phyloP scores from a whole-genome alignment of 495 filamentous ascomycete species.

The Darksidea phi region DNA sequence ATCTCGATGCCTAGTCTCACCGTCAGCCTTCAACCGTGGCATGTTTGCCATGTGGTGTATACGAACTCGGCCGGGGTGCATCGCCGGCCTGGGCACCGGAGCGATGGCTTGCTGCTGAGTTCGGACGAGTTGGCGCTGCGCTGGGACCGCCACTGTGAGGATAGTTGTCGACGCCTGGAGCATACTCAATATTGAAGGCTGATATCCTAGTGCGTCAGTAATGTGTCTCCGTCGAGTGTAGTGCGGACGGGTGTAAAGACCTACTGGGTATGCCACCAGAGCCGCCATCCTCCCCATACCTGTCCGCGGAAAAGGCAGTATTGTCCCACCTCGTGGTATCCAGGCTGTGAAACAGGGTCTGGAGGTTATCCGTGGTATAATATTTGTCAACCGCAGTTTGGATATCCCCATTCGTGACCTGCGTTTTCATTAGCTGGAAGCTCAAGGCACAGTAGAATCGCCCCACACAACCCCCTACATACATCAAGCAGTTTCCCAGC shows the following conservation, averaged over 20 bases:
- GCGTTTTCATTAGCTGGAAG: not conserved
- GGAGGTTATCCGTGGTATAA: not conserved
- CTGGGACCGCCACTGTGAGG: constrained; percentile 23
- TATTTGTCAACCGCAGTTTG: constrained; percentile 16
- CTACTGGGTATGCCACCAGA: constrained; percentile 13
- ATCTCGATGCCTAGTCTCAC: constrained; percentile 29
- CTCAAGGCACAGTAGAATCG: too few species aligned
- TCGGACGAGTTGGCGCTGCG: constrained; percentile 30
- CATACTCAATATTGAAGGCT: constrained; percentile 30
- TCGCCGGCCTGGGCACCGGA: constrained; percentile 15
- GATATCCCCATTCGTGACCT: constrained; percentile 12
- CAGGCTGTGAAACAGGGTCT: not conserved
- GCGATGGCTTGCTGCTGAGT: constrained; percentile 33
- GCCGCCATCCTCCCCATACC: constrained; percentile 15
- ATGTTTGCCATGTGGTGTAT: not conserved
- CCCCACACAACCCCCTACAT: not conserved
- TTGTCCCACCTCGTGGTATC: constrained; percentile 1
- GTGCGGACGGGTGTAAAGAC: not conserved
- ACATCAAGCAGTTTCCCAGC: constrained; percentile 11
- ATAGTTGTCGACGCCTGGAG: constrained; percentile 19
- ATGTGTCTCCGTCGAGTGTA: not conserved
- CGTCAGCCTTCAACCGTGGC: constrained; percentile 9
- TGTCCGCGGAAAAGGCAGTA: constrained; percentile 11
- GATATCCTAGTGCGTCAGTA: not conserved
- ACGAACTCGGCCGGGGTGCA: constrained; percentile 16